Conservation (phyloP, 805 yeast species). For the Zygotorulaspora chibaensis region DNA sequence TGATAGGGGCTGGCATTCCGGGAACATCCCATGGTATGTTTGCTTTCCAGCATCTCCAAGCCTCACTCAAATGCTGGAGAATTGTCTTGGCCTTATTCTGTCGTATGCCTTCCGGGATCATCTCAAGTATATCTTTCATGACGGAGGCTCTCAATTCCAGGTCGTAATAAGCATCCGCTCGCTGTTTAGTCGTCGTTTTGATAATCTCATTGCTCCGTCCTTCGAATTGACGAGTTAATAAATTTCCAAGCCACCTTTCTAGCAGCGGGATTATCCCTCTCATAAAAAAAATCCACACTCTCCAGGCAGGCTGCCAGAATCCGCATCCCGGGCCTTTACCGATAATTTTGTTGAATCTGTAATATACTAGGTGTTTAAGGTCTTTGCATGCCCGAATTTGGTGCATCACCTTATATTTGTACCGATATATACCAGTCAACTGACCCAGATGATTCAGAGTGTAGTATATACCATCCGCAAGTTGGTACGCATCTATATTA, state of each 20-base stretch:
- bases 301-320: constrained; percentile 99
- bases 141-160: constrained; percentile 90
- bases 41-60: constrained; percentile 99
- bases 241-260: constrained; percentile 92
- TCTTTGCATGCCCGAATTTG: constrained; percentile 96
- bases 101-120: constrained; percentile 93
- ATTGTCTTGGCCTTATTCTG: constrained; percentile 83
- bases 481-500: constrained; percentile 84
- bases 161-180: constrained; percentile 93
- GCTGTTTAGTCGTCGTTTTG: constrained; percentile 90
- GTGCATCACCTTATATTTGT: constrained; percentile 97
- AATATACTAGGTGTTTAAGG: constrained; percentile 84
- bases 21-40: constrained; percentile 98
- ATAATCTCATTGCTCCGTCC: constrained; percentile 93
- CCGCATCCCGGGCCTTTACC: constrained; percentile 99
- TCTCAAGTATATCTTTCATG: constrained; percentile 90
- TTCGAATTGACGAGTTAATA: constrained; percentile 89
- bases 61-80: constrained; percentile 91
- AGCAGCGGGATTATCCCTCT: constrained; percentile 88
- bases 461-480: constrained; percentile 92
- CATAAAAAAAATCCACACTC: constrained; percentile 89
- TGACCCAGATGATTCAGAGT: constrained; percentile 92
- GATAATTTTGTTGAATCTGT: constrained; percentile 74
- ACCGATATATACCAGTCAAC: constrained; percentile 91
- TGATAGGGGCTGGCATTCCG: constrained; percentile 89